Conservation (phyloP, 176 grass and related monocot genomes). For the Alloteropsis semialata region DNA sequence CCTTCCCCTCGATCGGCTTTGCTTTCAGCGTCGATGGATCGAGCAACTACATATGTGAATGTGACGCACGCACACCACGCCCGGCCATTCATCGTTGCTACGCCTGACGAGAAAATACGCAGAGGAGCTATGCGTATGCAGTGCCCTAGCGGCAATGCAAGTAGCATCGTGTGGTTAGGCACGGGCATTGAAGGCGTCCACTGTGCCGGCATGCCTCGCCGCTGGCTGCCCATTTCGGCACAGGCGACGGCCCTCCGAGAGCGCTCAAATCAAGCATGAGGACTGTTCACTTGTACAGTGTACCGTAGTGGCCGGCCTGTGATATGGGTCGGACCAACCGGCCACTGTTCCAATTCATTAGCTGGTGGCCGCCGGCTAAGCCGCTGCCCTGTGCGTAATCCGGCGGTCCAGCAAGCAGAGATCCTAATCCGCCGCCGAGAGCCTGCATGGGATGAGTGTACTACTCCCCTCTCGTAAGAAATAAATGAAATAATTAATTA, state of each 20-base stretch:
- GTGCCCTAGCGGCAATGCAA: background rate
- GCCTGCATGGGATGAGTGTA: background rate
- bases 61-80: background rate
- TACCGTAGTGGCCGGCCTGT: slow-evolving; percentile 16
- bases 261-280: slow-evolving; percentile 39
- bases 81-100: background rate
- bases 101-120: slow-evolving; percentile 25
- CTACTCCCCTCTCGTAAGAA: background rate
- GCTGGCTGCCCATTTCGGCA: slow-evolving; percentile 37
- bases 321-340: slow-evolving; percentile 23
- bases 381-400: slow-evolving; percentile 13
- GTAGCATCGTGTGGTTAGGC: slow-evolving; percentile 7
- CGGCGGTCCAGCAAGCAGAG: slow-evolving; percentile 15
- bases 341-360: slow-evolving; percentile 47
- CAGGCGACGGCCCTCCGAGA: slow-evolving; percentile 22
- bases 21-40: slow-evolving; percentile 31
- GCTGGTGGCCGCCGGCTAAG: background rate
- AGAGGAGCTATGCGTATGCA: slow-evolving; percentile 12
- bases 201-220: slow-evolving; percentile 27
- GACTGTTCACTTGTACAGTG: slow-evolving; percentile 26
- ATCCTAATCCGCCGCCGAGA: slow-evolving; percentile 26
- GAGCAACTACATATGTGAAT: background rate
- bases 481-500: background rate
- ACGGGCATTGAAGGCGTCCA: slow-evolving; percentile 41
- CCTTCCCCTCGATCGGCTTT: background rate